Evolutionary conservation across 163 green algal genomes (phyloP).

Genomic region (Dunaliella salina): DNA sequence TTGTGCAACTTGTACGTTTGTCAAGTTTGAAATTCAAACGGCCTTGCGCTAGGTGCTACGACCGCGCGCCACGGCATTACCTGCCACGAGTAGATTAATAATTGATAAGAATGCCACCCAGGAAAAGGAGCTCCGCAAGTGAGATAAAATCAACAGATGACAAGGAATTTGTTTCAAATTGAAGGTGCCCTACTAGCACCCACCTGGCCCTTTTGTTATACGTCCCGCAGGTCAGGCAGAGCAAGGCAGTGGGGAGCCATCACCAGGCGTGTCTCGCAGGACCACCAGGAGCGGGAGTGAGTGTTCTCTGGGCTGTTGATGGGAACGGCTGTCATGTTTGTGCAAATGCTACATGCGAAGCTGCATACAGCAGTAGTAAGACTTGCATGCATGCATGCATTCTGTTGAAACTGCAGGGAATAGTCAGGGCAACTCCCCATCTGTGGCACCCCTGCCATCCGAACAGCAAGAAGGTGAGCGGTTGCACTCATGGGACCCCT

Average conservation of each 20-base stretch:
- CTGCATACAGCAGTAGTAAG: too few relatives aligned
- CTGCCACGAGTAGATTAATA: too few relatives aligned
- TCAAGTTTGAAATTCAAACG: too few relatives aligned
- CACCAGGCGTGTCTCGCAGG: neutral
- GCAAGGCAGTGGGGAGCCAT: neutral
- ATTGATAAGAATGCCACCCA: neutral
- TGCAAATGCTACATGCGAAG: neutral
- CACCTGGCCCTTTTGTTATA: neutral
- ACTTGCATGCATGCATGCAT: neutral
- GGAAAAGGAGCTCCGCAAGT: neutral
- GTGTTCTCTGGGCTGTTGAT: neutral
- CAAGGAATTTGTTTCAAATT: neutral
- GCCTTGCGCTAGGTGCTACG: too few relatives aligned
- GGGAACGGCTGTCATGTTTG: neutral
- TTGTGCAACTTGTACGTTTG: too few relatives aligned
- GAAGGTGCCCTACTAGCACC: neutral
- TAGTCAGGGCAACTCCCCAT: neutral
- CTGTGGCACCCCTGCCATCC: conserved; percentile 2
- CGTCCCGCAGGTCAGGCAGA: neutral
- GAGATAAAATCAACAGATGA: neutral
- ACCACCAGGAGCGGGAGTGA: neutral
- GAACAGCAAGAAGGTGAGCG: neutral
- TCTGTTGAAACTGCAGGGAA: neutral
- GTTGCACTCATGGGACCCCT: neutral
- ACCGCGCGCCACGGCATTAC: too few relatives aligned